phyloP scores from a whole-genome alignment of 352 stramenopile species.

The Phytopythium cucurbitacearum region DNA sequence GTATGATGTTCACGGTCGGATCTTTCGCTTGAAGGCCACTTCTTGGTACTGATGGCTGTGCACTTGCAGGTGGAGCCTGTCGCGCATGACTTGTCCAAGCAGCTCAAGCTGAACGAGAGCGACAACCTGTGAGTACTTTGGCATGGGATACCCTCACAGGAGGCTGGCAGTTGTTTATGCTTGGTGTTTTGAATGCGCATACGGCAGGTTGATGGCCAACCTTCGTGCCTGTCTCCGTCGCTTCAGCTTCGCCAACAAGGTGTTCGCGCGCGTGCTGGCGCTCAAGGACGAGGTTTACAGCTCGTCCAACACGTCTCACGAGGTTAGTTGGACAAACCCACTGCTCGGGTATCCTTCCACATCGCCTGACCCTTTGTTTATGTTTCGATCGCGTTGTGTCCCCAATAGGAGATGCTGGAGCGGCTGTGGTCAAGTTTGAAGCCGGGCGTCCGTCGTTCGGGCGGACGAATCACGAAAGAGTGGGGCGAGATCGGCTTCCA shows the following conservation, averaged over 20 bases:
- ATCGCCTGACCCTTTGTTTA: background rate
- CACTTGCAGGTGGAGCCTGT: conserved; percentile 42
- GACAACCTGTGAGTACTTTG: conserved; percentile 31
- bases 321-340: conserved; percentile 20
- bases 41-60: background rate
- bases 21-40: background rate
- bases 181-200: background rate
- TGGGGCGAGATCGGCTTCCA: conserved; percentile 88
- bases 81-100: conserved; percentile 50
- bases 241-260: conserved; percentile 74
- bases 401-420: conserved; percentile 62
- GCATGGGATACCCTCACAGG: background rate
- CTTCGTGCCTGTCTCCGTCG: conserved; percentile 59
- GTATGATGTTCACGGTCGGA: conserved; percentile 14
- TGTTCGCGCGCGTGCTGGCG: conserved; percentile 44
- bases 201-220: conserved; percentile 54
- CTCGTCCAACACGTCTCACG: conserved; percentile 59
- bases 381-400: background rate
- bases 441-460: conserved; percentile 63
- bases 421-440: conserved; percentile 78
- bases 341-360: background rate
- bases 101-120: conserved; percentile 38
- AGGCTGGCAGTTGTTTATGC: background rate
- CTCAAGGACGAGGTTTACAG: conserved; percentile 68
- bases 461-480: conserved; percentile 81